A percentile compares a stretch with the other conserved stretches of the same genome.
Conservation (phyloP, 2,329 filamentous ascomycete species). For the Ophioceras dolichostomum region DNA sequence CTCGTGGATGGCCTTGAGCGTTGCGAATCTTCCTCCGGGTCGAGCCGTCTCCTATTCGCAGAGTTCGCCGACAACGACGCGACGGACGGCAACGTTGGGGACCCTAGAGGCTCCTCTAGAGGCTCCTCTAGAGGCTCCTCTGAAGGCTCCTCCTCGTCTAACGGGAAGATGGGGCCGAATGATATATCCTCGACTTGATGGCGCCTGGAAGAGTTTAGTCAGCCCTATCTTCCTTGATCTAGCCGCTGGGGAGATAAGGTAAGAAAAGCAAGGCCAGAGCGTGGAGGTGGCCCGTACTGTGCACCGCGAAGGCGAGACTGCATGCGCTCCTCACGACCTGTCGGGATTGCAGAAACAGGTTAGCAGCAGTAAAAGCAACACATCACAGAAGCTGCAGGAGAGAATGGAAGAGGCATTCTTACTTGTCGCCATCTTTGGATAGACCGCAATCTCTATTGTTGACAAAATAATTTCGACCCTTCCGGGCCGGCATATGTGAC, state of each 20-base stretch:
- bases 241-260: neutral
- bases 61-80: conserved; percentile 28
- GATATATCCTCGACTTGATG: conserved; percentile 48
- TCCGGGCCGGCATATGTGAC: too few species aligned
- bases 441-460: too few species aligned
- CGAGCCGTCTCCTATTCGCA: conserved; percentile 30
- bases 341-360: neutral
- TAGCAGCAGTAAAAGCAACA: neutral
- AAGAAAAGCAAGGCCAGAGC: neutral
- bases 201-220: conserved; percentile 21
- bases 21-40: conserved; percentile 6
- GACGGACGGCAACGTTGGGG: conserved; percentile 4
- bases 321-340: conserved; percentile 48
- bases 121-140: conserved; percentile 6
- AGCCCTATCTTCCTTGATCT: neutral
- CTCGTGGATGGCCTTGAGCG: neutral
- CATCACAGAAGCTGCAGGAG: neutral
- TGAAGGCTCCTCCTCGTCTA: conserved; percentile 11
- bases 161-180: conserved; percentile 37
- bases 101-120: conserved; percentile 6
- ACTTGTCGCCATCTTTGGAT: too few species aligned
- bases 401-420: too few species aligned
- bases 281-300: conserved; percentile 32
- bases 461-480: too few species aligned
- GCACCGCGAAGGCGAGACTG: conserved; percentile 54